Evolutionary conservation across 257 asterid genomes (phyloP).

Genomic region (Leptodermis oblonga): DNA sequence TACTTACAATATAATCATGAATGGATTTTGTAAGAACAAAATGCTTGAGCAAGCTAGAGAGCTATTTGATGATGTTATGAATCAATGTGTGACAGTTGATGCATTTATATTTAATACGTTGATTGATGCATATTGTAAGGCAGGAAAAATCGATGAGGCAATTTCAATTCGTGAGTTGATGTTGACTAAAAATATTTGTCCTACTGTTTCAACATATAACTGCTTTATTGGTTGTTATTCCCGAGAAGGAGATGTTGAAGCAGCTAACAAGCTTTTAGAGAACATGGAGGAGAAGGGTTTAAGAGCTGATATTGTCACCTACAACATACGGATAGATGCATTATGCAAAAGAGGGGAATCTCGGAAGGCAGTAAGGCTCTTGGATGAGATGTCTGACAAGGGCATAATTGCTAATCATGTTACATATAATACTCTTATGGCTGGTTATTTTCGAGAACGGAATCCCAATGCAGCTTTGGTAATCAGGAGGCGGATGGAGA

Average conservation of each 20-base stretch:
- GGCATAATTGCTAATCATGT: constrained; percentile 63
- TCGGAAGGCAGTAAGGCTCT: constrained; percentile 57
- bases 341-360: constrained; percentile 60
- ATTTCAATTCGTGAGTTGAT: constrained; percentile 39
- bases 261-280: constrained; percentile 41
- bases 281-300: constrained; percentile 66
- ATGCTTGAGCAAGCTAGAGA: constrained; percentile 59
- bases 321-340: constrained; percentile 60
- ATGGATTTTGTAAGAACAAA: constrained; percentile 56
- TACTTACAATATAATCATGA: constrained; percentile 57
- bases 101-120: constrained; percentile 54
- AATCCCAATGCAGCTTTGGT: constrained; percentile 56
- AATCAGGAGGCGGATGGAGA: constrained; percentile 77
- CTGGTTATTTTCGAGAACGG: constrained; percentile 66
- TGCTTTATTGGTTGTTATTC: constrained; percentile 69
- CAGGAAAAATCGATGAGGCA: constrained; percentile 58
- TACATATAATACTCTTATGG: constrained; percentile 63
- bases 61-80: constrained; percentile 49
- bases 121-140: constrained; percentile 69
- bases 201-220: constrained; percentile 73
- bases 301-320: constrained; percentile 64
- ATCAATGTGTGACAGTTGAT: constrained; percentile 44
- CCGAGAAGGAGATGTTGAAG: constrained; percentile 42
- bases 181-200: constrained; percentile 48
- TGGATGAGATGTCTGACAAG: constrained; percentile 62